Base-by-base conservation (phyloP, 768 basidiomycete species). In the Serpula lacrymans region DNA sequence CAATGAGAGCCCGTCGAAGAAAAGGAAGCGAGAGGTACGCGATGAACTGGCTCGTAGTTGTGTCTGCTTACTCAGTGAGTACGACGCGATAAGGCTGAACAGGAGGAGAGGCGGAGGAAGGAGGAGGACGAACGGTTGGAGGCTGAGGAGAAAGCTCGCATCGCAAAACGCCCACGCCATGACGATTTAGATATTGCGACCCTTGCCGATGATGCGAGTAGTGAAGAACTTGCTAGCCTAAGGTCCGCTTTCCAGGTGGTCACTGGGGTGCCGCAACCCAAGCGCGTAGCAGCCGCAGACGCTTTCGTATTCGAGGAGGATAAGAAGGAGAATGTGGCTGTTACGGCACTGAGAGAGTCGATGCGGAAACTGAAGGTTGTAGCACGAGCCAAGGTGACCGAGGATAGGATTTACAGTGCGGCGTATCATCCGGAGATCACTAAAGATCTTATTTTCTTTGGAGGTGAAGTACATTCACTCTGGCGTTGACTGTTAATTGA, bases 401-500 rank as follows among this genome's bases (percentile, higher is more conserved):
- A 78, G 46, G 73, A 84, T 45, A 67, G 89, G 16, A 55, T 92
- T 1, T 92, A 92, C 51, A 81, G 82, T 46, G 81, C 84, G 23
- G 79, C 78, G 11, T 92, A 85, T 58, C 89, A 92, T 55, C 86
- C 88, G 4, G 88, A 88, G 48, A 68, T 72, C 14, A 75, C 80
- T 10, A 88, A 86, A 51, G 89, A 92, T 59, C 59, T 92, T 10
- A 73, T 92, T n/a, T 90, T 91, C 57, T 88, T 91, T 56, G 89
- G 89, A 58, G 87, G 87, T 84, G 43, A 45, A 52, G 41, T 2
- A 11, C 45, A 17, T 34, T 10, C 29, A 18, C 32, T 43, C 22
- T 52, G 25, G 40, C 25, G 13, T 8, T n/a, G 26, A 14, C 30
- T 6, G 11, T 26, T 24, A 17, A 11, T 21, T 42, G 16, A 21